These are phyloP conservation scores for Saccharum hybrid DNA, from an alignment of 202 grass and related monocot species.

Conservation along the genomic window DNA sequence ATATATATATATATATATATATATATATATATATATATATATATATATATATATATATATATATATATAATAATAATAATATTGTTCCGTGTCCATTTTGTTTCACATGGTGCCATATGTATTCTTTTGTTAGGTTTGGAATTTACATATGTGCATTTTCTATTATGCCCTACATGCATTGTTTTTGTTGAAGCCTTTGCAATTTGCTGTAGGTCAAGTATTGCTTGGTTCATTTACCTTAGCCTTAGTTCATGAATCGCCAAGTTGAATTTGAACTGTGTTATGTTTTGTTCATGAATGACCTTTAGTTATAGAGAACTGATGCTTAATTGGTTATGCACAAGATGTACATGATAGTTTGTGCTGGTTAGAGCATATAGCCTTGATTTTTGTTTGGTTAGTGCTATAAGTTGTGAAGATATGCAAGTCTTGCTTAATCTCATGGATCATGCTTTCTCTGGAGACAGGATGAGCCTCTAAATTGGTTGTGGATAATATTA, in stretches of 20 bases:
- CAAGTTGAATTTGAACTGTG: neutral
- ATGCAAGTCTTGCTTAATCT: conserved; percentile 3
- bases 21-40: no score
- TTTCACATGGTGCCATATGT: neutral
- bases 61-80: no score
- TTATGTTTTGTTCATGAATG: conserved; percentile 32
- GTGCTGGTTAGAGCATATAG: neutral
- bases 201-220: neutral
- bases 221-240: conserved; percentile 6
- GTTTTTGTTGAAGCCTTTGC: neutral
- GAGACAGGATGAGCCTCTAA: neutral
- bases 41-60: no score
- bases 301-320: neutral
- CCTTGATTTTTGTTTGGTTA: neutral
- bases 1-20: no score
- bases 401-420: conserved; percentile 10
- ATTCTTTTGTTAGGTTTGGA: neutral
- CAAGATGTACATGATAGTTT: neutral
- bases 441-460: conserved; percentile 1
- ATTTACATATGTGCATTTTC: neutral
- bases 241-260: conserved; percentile 12
- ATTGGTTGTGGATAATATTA: neutral
- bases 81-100: neutral
- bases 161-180: neutral
- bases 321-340: conserved; percentile 30